Evolutionary conservation across 345 rosid species (phyloP).

Genomic region (Arabis alpina): DNA sequence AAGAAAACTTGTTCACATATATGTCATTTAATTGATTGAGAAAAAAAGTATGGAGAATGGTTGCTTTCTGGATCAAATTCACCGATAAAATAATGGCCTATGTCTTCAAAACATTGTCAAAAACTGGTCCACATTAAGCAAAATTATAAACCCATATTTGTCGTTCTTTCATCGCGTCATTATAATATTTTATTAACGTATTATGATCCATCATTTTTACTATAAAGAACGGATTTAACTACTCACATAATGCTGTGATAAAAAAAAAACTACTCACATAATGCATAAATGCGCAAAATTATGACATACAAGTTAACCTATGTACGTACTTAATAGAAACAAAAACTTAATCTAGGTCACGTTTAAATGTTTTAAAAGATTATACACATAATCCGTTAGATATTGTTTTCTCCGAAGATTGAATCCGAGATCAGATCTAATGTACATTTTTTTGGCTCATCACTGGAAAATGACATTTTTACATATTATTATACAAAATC

Average conservation of each 20-base stretch:
- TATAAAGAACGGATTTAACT: too few relatives aligned
- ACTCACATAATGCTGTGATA: too few relatives aligned
- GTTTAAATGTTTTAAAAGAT: not conserved
- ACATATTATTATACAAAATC: too few relatives aligned
- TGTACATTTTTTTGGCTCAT: not conserved
- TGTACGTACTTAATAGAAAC: too few relatives aligned
- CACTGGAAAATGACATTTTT: not conserved
- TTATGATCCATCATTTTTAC: too few relatives aligned
- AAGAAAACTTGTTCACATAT: conserved; percentile 1
- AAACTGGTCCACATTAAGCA: not conserved
- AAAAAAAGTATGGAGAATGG: not conserved
- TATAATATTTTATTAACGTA: not conserved
- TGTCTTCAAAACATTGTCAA: conserved; percentile 4
- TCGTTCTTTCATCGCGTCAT: not conserved
- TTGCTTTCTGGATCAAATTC: not conserved
- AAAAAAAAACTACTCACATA: too few relatives aligned
- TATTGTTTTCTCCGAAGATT: not conserved
- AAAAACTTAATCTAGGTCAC: not conserved
- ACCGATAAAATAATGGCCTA: not conserved
- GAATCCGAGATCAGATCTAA: not conserved
- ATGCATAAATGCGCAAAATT: too few relatives aligned
- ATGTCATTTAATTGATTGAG: not conserved
- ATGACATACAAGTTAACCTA: too few relatives aligned
- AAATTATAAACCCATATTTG: not conserved
- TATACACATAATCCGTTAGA: not conserved